phyloP scores from a whole-genome alignment of 2,329 filamentous ascomycete genomes.

The Hypoxylon sp. region DNA sequence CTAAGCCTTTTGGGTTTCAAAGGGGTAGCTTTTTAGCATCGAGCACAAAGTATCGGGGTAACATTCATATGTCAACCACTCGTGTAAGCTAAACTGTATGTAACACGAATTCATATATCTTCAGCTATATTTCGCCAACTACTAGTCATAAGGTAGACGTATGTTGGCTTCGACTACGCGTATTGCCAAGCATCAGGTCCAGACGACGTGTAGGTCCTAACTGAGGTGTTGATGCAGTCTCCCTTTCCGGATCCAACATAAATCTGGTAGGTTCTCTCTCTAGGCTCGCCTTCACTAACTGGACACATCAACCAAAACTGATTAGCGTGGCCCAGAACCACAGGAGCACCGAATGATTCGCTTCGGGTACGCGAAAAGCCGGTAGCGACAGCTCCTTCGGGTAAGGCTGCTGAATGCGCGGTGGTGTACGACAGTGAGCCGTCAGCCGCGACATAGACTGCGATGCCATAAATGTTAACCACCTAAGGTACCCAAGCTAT shows the following conservation, averaged over 20 bases:
- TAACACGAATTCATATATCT: not conserved
- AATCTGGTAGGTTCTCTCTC: constrained; percentile 45
- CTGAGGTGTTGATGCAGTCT: constrained; percentile 15
- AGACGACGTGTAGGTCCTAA: constrained; percentile 33
- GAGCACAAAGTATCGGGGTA: too few relatives aligned
- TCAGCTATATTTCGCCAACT: not conserved
- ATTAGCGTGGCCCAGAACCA: constrained; percentile 6
- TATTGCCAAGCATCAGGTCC: constrained; percentile 37
- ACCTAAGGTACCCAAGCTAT: not conserved
- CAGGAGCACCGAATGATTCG: constrained; percentile 32
- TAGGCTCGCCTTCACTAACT: constrained; percentile 39
- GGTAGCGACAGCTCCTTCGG: constrained; percentile 33
- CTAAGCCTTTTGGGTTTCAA: too few relatives aligned
- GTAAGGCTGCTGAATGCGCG: constrained; percentile 43
- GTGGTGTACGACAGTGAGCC: constrained; percentile 47
- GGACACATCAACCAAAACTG: constrained; percentile 40
- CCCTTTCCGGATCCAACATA: constrained; percentile 24
- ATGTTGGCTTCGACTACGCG: constrained; percentile 2
- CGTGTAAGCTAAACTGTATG: not conserved
- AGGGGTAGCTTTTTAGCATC: too few relatives aligned
- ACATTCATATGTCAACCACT: not conserved
- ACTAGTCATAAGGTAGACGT: not conserved
- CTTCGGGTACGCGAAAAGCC: constrained; percentile 39
- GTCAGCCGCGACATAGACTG: constrained; percentile 47
- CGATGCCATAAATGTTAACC: not conserved